phyloP scores from a whole-genome alignment of 2,329 filamentous ascomycete species.

The Botryotinia narcissicola region DNA sequence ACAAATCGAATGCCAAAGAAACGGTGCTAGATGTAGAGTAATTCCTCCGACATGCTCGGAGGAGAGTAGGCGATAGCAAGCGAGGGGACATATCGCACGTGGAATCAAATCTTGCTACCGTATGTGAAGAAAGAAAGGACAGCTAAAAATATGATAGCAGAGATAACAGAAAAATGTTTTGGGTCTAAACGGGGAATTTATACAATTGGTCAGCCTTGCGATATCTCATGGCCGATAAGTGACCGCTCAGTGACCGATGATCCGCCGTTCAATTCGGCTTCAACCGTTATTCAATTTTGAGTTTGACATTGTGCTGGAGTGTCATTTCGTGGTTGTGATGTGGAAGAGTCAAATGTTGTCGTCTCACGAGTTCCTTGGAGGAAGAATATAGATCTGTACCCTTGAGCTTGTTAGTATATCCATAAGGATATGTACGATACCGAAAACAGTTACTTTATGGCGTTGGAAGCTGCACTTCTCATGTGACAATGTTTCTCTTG shows the following conservation, averaged over 20 bases:
- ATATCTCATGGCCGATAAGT: slow-evolving; percentile 14
- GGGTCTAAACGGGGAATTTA: not conserved
- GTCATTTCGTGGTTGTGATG: not conserved
- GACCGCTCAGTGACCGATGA: not conserved
- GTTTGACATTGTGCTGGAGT: not conserved
- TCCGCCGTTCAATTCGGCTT: not conserved
- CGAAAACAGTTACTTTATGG: not conserved
- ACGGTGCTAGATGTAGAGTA: slow-evolving; percentile 26
- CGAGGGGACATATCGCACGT: slow-evolving; percentile 25
- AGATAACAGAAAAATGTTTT: slow-evolving; percentile 14
- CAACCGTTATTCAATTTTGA: too few species aligned
- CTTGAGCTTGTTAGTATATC: not conserved
- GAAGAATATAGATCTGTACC: not conserved
- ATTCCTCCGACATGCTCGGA: slow-evolving; percentile 17
- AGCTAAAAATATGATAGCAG: not conserved
- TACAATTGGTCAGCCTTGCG: slow-evolving; percentile 14
- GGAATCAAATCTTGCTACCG: not conserved
- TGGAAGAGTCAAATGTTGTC: not conserved
- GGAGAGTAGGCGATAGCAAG: slow-evolving; percentile 15
- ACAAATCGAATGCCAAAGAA: slow-evolving; percentile 62
- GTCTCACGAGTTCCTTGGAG: not conserved
- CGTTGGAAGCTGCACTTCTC: not conserved
- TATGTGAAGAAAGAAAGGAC: not conserved
- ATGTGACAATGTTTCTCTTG: not conserved
- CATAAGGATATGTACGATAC: not conserved